phyloP scores from a whole-genome alignment of 208 protist genomes.

The Trypanosoma melophagium region DNA sequence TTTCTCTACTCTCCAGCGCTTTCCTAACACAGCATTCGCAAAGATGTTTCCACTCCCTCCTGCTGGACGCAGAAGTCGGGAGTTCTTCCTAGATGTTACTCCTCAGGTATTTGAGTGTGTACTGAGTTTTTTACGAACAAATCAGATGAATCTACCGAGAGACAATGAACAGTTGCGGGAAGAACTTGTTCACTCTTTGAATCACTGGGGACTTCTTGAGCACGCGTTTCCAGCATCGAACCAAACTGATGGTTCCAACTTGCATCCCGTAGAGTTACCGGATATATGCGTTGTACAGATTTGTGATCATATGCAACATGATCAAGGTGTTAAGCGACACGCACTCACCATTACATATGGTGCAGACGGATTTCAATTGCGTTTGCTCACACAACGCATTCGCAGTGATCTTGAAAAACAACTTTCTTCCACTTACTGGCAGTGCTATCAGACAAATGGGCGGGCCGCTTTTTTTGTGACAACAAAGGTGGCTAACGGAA shows the following conservation, averaged over 20 bases:
- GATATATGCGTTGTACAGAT: slow-evolving; percentile 87
- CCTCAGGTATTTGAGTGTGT: slow-evolving; percentile 80
- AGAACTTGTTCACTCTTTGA: slow-evolving; percentile 66
- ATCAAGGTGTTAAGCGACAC: slow-evolving; percentile 86
- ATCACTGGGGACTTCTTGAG: slow-evolving; percentile 70
- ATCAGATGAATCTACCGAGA: slow-evolving; percentile 53
- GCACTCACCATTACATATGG: slow-evolving; percentile 88
- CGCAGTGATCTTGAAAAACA: slow-evolving; percentile 69
- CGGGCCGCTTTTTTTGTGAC: slow-evolving; percentile 85
- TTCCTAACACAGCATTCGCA: slow-evolving; percentile 66
- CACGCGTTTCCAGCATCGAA: slow-evolving; percentile 53
- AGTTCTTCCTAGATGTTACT: slow-evolving; percentile 78
- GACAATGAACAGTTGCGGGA: slow-evolving; percentile 62
- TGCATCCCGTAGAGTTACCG: slow-evolving; percentile 38
- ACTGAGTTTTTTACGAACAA: slow-evolving; percentile 71
- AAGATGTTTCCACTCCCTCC: slow-evolving; percentile 40
- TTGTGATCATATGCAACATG: slow-evolving; percentile 85
- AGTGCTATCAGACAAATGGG: slow-evolving; percentile 88
- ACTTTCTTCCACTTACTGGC: slow-evolving; percentile 88
- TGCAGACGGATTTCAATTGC: slow-evolving; percentile 79
- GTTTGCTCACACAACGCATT: slow-evolving; percentile 64
- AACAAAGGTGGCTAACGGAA: slow-evolving; percentile 85
- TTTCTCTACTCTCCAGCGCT: slow-evolving; percentile 61
- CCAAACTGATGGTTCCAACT: slow-evolving; percentile 10
- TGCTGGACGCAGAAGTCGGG: slow-evolving; percentile 11